Percentiles rank a stretch among this genome's conserved stretches.
Conservation (phyloP, 1,284 basidiomycete species). For the Ganoderma resinaceum region DNA sequence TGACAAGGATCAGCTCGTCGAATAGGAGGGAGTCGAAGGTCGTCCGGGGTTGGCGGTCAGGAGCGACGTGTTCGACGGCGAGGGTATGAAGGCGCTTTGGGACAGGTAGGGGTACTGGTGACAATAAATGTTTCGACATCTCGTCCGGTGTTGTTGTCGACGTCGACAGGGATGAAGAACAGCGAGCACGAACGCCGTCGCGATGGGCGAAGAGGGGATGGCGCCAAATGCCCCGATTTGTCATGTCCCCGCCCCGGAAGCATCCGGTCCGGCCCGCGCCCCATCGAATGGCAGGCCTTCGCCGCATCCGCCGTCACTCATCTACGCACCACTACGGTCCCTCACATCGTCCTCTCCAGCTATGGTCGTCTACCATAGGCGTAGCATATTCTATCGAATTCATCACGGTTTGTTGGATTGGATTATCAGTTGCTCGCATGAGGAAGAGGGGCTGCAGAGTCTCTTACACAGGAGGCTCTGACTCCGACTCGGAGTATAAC, state of each 20-base stretch:
- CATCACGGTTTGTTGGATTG: too few species aligned
- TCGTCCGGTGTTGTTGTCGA: not conserved
- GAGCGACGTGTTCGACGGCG: not conserved
- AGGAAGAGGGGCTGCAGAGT: too few species aligned
- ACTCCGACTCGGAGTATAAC: too few species aligned
- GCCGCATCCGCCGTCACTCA: too few species aligned
- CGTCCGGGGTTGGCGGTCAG: slow-evolving; percentile 19
- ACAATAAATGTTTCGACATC: slow-evolving; percentile 21
- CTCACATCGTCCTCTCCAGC: too few species aligned
- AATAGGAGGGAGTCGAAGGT: slow-evolving; percentile 63
- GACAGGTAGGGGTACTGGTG: slow-evolving; percentile 55
- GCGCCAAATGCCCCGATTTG: not conserved
- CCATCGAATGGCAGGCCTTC: too few species aligned
- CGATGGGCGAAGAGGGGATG: not conserved
- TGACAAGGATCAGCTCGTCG: slow-evolving; percentile 76
- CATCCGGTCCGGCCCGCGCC: not conserved
- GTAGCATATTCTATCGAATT: too few species aligned
- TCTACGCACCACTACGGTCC: too few species aligned
- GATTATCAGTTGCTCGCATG: too few species aligned
- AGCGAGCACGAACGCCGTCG: not conserved
- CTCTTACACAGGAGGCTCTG: too few species aligned
- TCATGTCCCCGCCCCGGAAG: not conserved
- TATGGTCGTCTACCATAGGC: too few species aligned
- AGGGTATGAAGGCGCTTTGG: slow-evolving; percentile 59
- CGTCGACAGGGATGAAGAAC: not conserved